These are phyloP conservation scores for Penicillium sp. DNA, from an alignment of 2,329 filamentous ascomycete genomes.

Conservation along the genomic window DNA sequence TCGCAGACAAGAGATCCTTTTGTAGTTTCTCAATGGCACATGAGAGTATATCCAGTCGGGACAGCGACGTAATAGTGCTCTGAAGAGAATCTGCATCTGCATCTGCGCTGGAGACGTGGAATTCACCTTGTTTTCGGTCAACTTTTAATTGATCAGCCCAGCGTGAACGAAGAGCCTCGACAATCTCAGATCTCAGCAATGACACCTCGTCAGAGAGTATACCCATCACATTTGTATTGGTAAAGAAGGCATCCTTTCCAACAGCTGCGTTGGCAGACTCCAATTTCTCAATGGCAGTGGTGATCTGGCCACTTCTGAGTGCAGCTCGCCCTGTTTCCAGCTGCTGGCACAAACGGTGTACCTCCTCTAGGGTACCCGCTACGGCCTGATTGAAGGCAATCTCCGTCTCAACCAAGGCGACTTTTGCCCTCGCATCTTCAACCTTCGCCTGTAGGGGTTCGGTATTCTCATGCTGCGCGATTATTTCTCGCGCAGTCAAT, in stretches of 20 bases:
- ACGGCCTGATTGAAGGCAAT: conserved; percentile 59
- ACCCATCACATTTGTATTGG: conserved; percentile 40
- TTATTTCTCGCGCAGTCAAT: conserved; percentile 74
- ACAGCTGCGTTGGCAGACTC: conserved; percentile 42
- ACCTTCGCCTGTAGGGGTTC: conserved; percentile 62
- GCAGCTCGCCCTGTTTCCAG: conserved; percentile 48
- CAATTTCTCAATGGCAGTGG: conserved; percentile 48
- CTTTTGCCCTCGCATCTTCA: conserved; percentile 58
- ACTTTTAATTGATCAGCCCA: conserved; percentile 69
- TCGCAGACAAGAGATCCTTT: conserved; percentile 29
- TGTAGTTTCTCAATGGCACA: conserved; percentile 33
- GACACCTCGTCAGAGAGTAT: conserved; percentile 64
- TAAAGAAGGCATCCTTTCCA: conserved; percentile 27
- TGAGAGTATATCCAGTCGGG: conserved; percentile 31
- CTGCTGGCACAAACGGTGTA: conserved; percentile 50
- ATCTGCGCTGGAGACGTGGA: conserved; percentile 56
- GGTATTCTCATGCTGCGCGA: conserved; percentile 70
- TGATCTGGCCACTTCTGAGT: conserved; percentile 45
- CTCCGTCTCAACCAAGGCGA: conserved; percentile 56
- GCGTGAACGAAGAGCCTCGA: conserved; percentile 63
- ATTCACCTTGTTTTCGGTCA: conserved; percentile 53
- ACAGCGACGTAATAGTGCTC: conserved; percentile 32
- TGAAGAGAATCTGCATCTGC: conserved; percentile 30
- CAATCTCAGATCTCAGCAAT: conserved; percentile 64
- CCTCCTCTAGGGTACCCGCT: conserved; percentile 49